A percentile compares a stretch with the other conserved stretches of the same genome.
phyloP scores from a whole-genome alignment of 1,284 basidiomycete genomes.

The Cutaneotrichosporon sp. region DNA sequence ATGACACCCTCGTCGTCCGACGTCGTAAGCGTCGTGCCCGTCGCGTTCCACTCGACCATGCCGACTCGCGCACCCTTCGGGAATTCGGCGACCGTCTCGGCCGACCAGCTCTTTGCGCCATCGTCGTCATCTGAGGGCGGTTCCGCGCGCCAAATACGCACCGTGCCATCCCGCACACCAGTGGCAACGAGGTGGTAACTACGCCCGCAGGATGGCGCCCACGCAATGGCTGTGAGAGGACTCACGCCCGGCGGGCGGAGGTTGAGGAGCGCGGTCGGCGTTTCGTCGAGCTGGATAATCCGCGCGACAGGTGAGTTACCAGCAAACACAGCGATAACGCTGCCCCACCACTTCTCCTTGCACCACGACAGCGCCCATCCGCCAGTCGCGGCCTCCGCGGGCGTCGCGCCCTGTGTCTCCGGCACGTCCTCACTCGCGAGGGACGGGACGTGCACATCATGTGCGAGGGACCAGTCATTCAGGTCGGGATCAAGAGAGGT shows the following conservation, averaged over 20 bases:
- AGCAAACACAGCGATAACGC: slow-evolving; percentile 71
- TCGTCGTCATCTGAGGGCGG: slow-evolving; percentile 54
- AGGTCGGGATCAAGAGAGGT: slow-evolving; percentile 83
- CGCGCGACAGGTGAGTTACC: slow-evolving; percentile 73
- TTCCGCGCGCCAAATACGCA: slow-evolving; percentile 75
- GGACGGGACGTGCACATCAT: slow-evolving; percentile 72
- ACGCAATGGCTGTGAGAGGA: slow-evolving; percentile 74
- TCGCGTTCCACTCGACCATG: slow-evolving; percentile 63
- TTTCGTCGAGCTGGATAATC: slow-evolving; percentile 55
- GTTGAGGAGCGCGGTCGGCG: slow-evolving; percentile 47
- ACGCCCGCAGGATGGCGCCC: slow-evolving; percentile 87
- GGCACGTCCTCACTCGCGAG: slow-evolving; percentile 40
- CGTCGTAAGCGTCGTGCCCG: slow-evolving; percentile 80
- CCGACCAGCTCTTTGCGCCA: slow-evolving; percentile 61
- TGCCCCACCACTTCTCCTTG: slow-evolving; percentile 89
- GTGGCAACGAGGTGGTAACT: slow-evolving; percentile 89
- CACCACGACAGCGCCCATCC: slow-evolving; percentile 94
- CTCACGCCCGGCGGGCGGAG: slow-evolving; percentile 37
- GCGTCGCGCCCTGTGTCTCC: slow-evolving; percentile 14
- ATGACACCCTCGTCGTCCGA: slow-evolving; percentile 86
- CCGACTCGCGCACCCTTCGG: slow-evolving; percentile 80
- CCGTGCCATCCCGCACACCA: slow-evolving; percentile 77
- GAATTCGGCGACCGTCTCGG: slow-evolving; percentile 75
- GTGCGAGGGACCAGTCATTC: slow-evolving; percentile 71
- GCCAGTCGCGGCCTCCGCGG: slow-evolving; percentile 65